phyloP scores from a whole-genome alignment of 164 flowering plant genomes.

The Dillenia suffruticosa region DNA sequence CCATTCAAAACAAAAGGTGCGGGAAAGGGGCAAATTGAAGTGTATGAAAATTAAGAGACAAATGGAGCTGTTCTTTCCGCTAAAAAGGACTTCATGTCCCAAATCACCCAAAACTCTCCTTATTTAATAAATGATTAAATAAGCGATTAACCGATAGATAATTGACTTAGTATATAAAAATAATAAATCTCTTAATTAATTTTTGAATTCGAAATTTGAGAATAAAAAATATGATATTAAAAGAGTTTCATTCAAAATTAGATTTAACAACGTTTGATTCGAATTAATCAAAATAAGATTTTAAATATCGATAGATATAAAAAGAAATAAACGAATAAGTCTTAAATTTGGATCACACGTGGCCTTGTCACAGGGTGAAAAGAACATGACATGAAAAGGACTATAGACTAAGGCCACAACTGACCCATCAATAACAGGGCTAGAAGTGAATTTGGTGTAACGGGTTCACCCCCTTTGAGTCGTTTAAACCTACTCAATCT shows the following conservation, averaged over 20 bases:
- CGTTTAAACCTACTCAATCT: no score
- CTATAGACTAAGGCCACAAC: not conserved
- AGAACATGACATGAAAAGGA: not conserved
- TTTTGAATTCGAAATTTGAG: no score
- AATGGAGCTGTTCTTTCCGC: not conserved
- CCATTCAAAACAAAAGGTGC: slow-evolving; percentile 5
- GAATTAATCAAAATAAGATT: no score
- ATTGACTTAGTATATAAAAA: no score
- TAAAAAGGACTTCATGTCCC: slow-evolving; percentile 9
- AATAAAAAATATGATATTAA: no score
- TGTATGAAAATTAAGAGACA: slow-evolving; percentile 1
- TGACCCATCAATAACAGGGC: not conserved
- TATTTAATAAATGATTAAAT: not conserved
- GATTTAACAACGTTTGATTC: no score
- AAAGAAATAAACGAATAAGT: not conserved
- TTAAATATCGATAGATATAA: no score
- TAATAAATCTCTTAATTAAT: no score
- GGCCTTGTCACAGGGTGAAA: no score
- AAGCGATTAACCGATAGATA: no score
- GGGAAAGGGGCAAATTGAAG: not conserved
- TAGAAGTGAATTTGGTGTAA: not conserved
- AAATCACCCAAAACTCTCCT: not conserved
- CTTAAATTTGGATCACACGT: no score
- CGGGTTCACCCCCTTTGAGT: not conserved
- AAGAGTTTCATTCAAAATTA: no score